Evolutionary conservation across 169 alveolate genomes (phyloP).

Genomic region (Cryptosporidium baileyi): DNA sequence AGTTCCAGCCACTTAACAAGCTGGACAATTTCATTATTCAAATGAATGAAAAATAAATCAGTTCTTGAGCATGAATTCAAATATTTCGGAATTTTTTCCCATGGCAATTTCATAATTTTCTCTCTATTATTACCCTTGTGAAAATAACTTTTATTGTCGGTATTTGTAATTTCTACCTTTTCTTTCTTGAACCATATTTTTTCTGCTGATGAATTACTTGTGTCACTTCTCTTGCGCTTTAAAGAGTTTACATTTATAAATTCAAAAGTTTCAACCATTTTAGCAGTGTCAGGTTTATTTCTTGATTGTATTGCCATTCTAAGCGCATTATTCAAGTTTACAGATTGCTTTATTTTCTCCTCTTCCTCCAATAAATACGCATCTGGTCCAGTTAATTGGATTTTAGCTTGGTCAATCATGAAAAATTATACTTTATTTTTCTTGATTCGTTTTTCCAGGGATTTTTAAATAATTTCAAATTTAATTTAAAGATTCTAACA

Average conservation of each 20-base stretch:
- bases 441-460: background rate
- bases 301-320: slow-evolving; percentile 51
- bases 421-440: no score
- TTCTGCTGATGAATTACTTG: background rate
- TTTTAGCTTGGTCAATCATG: background rate
- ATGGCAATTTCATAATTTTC: slow-evolving; percentile 51
- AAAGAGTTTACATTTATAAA: slow-evolving; percentile 15
- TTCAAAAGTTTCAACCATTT: slow-evolving; percentile 55
- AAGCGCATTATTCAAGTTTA: slow-evolving; percentile 6
- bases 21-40: slow-evolving; percentile 58
- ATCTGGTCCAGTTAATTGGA: slow-evolving; percentile 62
- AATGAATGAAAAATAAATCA: slow-evolving; percentile 40
- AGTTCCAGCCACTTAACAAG: slow-evolving; percentile 65
- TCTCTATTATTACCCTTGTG: background rate
- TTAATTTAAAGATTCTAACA: slow-evolving; percentile 7
- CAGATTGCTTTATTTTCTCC: slow-evolving; percentile 19
- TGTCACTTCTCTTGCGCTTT: slow-evolving; percentile 16
- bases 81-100: slow-evolving; percentile 50
- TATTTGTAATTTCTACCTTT: background rate
- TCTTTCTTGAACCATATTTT: background rate
- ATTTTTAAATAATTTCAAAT: background rate
- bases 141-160: background rate
- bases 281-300: slow-evolving; percentile 41
- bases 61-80: background rate
- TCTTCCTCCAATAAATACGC: slow-evolving; percentile 47